Base-by-base conservation (phyloP, 345 rosid species). In the Citrus mangshanensis region DNA sequence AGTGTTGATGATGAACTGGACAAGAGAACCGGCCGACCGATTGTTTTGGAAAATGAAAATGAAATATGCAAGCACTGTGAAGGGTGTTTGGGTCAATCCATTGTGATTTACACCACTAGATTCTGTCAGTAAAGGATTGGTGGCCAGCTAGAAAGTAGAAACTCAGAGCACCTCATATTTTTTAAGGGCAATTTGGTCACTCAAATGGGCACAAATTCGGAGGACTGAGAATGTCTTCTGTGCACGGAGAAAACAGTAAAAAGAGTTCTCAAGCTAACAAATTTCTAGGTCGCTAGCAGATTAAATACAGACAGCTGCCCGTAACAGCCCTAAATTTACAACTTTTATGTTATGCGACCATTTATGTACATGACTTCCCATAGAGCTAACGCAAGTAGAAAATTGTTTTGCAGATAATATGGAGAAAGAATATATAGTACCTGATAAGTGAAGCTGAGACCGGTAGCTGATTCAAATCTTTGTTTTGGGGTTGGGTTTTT, bases 1-100 rank as follows among this genome's bases (percentile, higher is more conserved):
- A 32, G 4, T 32, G 67, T 68, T 6, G 58, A 24, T 75, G 22
- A 37, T 78, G 80, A 78, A 75, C 74, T 77, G 62, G 65, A 78
- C 22, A 8, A 6, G 9, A 35, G 74, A 54, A 72, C 27, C 38
- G 16, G 27, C 25, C 3, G 24, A 19, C 62, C 14, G 25, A 51
- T 42, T 51, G 56, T 51, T 51, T 51, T 51, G 2, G 56, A 51
- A 51, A 51, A 51, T 18, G 56, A 51, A 51, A 16, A 51, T 51
- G 55, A 51, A 4, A 14, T 10, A 51, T 51, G 56, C 0, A 18
- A 51, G 35, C 54, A 55, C 12, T 9, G 35, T 30, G 2, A 18
- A 22, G 75, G 67, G 66, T 46, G 60, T 63, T 42, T 38, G 27
- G 28, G 60, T 21, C 32, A 59, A 18, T 34, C 25, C 19, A 18